These are phyloP conservation scores for Puccinia polysora DNA, from an alignment of 1,284 basidiomycete genomes.

Conservation along the genomic window DNA sequence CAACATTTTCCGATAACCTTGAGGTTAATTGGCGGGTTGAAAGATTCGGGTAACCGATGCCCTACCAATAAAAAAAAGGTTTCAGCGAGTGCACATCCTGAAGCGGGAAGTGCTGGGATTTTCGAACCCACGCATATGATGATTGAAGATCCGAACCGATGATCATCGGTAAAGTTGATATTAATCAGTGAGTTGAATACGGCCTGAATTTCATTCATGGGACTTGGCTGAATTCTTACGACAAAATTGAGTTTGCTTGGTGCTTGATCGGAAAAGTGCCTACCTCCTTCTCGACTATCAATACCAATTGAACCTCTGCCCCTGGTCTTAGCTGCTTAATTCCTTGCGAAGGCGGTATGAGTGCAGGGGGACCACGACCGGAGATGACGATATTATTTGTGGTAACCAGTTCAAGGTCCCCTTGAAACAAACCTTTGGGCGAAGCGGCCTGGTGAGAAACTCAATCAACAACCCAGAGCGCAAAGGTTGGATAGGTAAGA, in stretches of 20 bases:
- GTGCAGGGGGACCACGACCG: constrained; percentile 32
- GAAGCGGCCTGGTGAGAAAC: constrained; percentile 64
- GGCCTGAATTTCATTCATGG: too few relatives aligned
- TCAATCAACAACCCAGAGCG: neutral
- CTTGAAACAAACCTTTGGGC: constrained; percentile 76
- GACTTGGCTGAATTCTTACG: neutral
- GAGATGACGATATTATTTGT: constrained; percentile 59
- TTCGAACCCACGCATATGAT: constrained; percentile 19
- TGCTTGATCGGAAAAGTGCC: constrained; percentile 44
- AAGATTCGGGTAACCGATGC: constrained; percentile 88
- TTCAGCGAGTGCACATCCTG: neutral
- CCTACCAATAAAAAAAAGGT: constrained; percentile 57
- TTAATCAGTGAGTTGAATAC: constrained; percentile 24
- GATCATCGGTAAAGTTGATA: constrained; percentile 25
- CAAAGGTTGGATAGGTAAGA: neutral
- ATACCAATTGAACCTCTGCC: constrained; percentile 75
- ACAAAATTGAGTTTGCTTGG: neutral
- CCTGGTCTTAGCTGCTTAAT: constrained; percentile 16
- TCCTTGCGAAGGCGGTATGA: constrained; percentile 14
- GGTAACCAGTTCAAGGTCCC: constrained; percentile 62
- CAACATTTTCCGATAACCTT: constrained; percentile 63
- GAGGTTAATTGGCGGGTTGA: constrained; percentile 76
- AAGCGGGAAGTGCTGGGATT: neutral
- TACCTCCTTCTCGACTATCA: constrained; percentile 88
- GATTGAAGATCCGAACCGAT: constrained; percentile 19